Percentiles rank a stretch among this genome's conserved stretches.
Evolutionary conservation across 345 rosid species (phyloP).

Genomic region (Hibiscus mutabilis): DNA sequence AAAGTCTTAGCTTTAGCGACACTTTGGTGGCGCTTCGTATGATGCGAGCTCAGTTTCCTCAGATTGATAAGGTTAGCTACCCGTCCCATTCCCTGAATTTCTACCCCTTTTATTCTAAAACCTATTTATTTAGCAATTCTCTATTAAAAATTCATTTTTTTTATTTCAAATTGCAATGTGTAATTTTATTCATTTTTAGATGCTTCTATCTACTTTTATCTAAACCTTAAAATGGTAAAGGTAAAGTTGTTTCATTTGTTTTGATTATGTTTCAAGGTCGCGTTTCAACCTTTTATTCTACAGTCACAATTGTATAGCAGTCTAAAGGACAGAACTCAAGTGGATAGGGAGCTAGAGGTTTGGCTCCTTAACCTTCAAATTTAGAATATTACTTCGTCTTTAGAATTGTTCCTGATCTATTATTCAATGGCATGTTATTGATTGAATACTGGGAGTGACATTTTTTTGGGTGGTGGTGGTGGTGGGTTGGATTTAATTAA

Average conservation of each 20-base stretch:
- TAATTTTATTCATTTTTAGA: not conserved
- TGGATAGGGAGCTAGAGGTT: conserved; percentile 87
- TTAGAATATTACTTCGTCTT: not conserved
- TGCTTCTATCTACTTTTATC: not conserved
- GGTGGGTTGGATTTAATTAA: not conserved
- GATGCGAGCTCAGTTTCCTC: conserved; percentile 93
- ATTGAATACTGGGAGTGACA: not conserved
- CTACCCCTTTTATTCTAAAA: not conserved
- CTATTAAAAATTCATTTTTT: not conserved
- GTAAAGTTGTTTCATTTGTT: not conserved
- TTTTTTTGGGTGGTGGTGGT: no score
- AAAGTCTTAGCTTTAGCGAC: conserved; percentile 69
- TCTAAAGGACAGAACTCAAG: conserved; percentile 73
- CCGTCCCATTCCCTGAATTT: not conserved
- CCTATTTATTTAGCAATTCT: not conserved
- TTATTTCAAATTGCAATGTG: not conserved
- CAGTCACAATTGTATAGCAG: conserved; percentile 87
- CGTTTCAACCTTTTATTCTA: conserved; percentile 67
- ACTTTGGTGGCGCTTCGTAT: conserved; percentile 77
- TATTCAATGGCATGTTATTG: not conserved
- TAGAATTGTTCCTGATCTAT: not conserved
- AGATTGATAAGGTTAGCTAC: conserved; percentile 53
- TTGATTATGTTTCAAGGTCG: conserved; percentile 31
- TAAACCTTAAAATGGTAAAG: not conserved
- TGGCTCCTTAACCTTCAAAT: conserved; percentile 9